phyloP scores from a whole-genome alignment of 108 stramenopile genomes.

The Parmales sp. region DNA sequence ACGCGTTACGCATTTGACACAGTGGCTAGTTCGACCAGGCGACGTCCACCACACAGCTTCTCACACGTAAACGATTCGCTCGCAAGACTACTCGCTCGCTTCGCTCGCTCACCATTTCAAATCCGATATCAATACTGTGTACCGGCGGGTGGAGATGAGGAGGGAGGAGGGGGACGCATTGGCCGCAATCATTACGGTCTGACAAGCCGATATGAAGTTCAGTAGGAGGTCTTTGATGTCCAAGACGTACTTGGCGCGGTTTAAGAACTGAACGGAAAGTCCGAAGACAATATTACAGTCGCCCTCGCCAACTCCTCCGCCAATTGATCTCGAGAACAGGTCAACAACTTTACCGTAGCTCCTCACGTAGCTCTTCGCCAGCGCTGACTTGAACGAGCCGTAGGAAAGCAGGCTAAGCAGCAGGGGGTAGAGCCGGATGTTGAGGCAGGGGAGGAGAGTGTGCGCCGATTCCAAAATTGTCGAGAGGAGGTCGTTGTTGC shows the following conservation, averaged over 20 bases:
- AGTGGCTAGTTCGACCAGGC: too few relatives aligned
- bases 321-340: slow-evolving; percentile 61
- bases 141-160: slow-evolving; percentile 15
- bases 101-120: too few relatives aligned
- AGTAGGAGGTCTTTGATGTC: slow-evolving; percentile 52
- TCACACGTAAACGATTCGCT: too few relatives aligned
- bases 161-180: slow-evolving; percentile 43
- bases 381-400: slow-evolving; percentile 75
- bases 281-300: slow-evolving; percentile 67
- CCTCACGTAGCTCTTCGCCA: slow-evolving; percentile 80
- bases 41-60: too few relatives aligned
- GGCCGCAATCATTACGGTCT: slow-evolving; percentile 52
- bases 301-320: slow-evolving; percentile 66
- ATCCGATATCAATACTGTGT: slow-evolving; percentile 5
- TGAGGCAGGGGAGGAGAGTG: too few relatives aligned
- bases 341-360: slow-evolving; percentile 46
- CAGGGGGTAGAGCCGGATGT: slow-evolving; percentile 55
- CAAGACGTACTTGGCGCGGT: slow-evolving; percentile 78
- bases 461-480: too few relatives aligned
- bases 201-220: too few relatives aligned
- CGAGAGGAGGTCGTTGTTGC: too few relatives aligned
- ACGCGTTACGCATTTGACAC: too few relatives aligned
- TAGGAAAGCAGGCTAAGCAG: slow-evolving; percentile 79
- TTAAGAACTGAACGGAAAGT: slow-evolving; percentile 80
- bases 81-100: too few relatives aligned